Evolutionary conservation across 1,139 yeast genomes (phyloP).

Genomic region (Suhomyces ambrosiae): DNA sequence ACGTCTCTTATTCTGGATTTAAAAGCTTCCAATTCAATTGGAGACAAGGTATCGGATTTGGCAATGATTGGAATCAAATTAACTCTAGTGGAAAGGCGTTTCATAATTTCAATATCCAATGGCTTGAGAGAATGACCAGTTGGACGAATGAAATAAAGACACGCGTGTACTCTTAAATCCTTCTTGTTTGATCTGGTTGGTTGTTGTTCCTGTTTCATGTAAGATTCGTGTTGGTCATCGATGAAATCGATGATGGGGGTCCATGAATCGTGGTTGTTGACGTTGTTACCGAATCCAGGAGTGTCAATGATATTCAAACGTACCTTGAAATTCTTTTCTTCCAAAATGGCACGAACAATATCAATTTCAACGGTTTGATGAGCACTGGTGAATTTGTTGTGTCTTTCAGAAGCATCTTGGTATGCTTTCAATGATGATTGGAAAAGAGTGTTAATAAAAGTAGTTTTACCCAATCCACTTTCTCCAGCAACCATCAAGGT

Average conservation of each 20-base stretch:
- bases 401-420: slow-evolving; percentile 66
- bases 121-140: slow-evolving; percentile 96
- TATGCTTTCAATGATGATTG: slow-evolving; percentile 70
- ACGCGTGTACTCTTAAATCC: slow-evolving; percentile 94
- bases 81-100: slow-evolving; percentile 81
- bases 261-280: slow-evolving; percentile 92
- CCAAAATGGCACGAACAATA: slow-evolving; percentile 85
- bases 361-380: slow-evolving; percentile 91
- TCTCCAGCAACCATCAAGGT: slow-evolving; percentile 97
- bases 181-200: slow-evolving; percentile 70
- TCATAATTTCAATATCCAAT: slow-evolving; percentile 91
- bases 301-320: slow-evolving; percentile 91
- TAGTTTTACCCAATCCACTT: slow-evolving; percentile 91
- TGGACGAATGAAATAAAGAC: slow-evolving; percentile 92
- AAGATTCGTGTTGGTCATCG: slow-evolving; percentile 95
- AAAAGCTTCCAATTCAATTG: slow-evolving; percentile 76
- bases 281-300: slow-evolving; percentile 97
- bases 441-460: slow-evolving; percentile 90
- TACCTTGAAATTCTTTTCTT: slow-evolving; percentile 86
- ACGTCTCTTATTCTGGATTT: slow-evolving; percentile 88
- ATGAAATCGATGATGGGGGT: slow-evolving; percentile 89
- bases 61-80: slow-evolving; percentile 95
- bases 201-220: slow-evolving; percentile 95
- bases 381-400: slow-evolving; percentile 59
- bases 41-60: slow-evolving; percentile 89